These are phyloP conservation scores for Suillus decipiens DNA, from an alignment of 768 basidiomycete species.

Conservation along the genomic window DNA sequence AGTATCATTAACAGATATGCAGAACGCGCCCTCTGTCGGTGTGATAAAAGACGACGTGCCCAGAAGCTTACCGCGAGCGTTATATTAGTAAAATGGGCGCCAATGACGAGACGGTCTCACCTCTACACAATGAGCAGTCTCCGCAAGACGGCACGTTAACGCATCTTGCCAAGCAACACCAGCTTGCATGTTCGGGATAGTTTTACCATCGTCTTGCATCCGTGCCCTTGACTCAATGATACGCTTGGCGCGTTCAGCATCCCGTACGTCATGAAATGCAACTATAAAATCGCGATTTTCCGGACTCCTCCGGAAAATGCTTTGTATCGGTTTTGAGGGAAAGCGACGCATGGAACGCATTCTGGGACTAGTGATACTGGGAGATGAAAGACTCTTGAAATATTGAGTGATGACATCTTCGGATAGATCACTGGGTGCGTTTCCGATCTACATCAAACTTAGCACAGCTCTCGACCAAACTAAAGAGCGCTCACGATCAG, in stretches of 20 bases:
- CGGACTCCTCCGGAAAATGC: conserved; percentile 55
- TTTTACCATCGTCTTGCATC: conserved; percentile 9
- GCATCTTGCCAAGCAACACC: conserved; percentile 24
- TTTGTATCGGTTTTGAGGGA: conserved; percentile 45
- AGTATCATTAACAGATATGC: conserved; percentile 42
- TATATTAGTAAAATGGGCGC: conserved; percentile 12
- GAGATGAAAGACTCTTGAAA: conserved; percentile 29
- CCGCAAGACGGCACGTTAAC: conserved; percentile 46
- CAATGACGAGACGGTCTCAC: conserved; percentile 32
- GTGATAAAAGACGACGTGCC: conserved; percentile 50
- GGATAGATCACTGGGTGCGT: conserved; percentile 37
- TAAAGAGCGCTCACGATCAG: conserved; percentile 27
- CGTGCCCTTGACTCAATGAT: conserved; percentile 34
- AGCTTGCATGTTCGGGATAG: conserved; percentile 11
- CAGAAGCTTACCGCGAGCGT: conserved; percentile 43
- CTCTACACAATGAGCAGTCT: conserved; percentile 45
- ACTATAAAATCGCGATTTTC: conserved; percentile 54
- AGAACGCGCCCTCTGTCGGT: conserved; percentile 54
- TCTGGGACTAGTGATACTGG: conserved; percentile 12
- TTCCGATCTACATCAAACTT: conserved; percentile 38
- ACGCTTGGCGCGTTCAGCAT: conserved; percentile 49
- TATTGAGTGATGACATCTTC: conserved; percentile 33
- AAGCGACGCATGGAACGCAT: neutral
- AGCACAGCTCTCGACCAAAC: conserved; percentile 6
- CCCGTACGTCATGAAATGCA: conserved; percentile 61